Percentiles rank a stretch among this genome's conserved stretches.
These are phyloP conservation scores for Penicillium taxi DNA, from an alignment of 495 filamentous ascomycete genomes.

Conservation along the genomic window DNA sequence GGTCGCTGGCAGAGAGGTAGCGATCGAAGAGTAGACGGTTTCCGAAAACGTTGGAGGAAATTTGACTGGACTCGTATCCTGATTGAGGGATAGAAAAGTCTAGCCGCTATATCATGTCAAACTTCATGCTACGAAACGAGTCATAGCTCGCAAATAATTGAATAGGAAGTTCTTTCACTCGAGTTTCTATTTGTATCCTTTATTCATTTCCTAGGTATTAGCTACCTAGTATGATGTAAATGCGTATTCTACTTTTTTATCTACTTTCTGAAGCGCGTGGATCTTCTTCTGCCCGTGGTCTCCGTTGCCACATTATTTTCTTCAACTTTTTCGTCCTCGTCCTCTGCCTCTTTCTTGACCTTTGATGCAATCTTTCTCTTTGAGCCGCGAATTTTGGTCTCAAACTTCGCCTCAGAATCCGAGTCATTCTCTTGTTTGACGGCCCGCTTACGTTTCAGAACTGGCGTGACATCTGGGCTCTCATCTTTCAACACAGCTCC, in stretches of 20 bases:
- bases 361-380: slow-evolving; percentile 16
- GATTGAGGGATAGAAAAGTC: slow-evolving; percentile 39
- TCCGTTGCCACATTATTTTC: slow-evolving; percentile 16
- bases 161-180: too few relatives aligned
- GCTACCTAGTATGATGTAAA: too few relatives aligned
- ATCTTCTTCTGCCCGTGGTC: slow-evolving; percentile 28
- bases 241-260: not conserved
- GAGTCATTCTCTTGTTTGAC: slow-evolving; percentile 27
- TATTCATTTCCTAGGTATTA: too few relatives aligned
- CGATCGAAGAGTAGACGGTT: slow-evolving; percentile 67
- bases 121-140: too few relatives aligned
- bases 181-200: too few relatives aligned
- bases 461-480: slow-evolving; percentile 15
- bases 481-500: slow-evolving; percentile 38
- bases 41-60: slow-evolving; percentile 78
- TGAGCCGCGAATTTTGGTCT: slow-evolving; percentile 16
- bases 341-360: slow-evolving; percentile 19
- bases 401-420: slow-evolving; percentile 16
- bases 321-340: slow-evolving; percentile 21
- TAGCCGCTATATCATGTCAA: not conserved
- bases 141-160: too few relatives aligned
- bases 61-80: slow-evolving; percentile 94
- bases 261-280: slow-evolving; percentile 30
- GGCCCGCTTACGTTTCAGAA: slow-evolving; percentile 32
- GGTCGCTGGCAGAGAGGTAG: slow-evolving; percentile 73